Evolutionary conservation across 257 asterid genomes (phyloP), one percentile per base, ranked within the genome.

Genomic region (Salvia rosmarinus): DNA sequence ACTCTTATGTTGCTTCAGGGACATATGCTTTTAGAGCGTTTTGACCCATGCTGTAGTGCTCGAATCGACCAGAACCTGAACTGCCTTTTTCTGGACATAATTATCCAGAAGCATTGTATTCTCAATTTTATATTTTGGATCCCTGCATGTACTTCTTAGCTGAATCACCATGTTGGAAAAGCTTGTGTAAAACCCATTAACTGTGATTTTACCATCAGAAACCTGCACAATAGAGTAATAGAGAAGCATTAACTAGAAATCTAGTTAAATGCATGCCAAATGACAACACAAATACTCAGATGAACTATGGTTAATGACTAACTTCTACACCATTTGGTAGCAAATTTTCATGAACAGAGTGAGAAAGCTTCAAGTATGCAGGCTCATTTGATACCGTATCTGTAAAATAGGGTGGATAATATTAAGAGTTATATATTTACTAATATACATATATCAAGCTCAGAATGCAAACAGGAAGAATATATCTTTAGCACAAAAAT

Each of bases 91-190:
- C 25, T 43, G 83, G 64, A 91, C 91, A 83, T 42, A 80, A 84
- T 83, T 94, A 80, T 94, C 97, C 10, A 94, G 97, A 75, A 91
- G 97, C 52, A 94, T 89, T n/a, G 85, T 80, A 50, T 84, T 76
- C 79, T 91, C 97, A 47, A 86, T 79, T 85, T 86, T 76, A 86
- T 78, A 77, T 85, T 75, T 78, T 88, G 39, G 96, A 91, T 62
- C n/a, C 96, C 58, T 89, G 91, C 83, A 80, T 81, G 79, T 86
- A 91, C 79, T 91, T 91, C 72, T 85, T 81, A 66, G 92, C 94
- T 7, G 93, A 79, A 80, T 89, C 96, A 44, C 98, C 96, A 68
- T 77, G 86, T 81, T 88, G 96, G 75, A n/a, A 91, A 74, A 89
- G 91, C 68, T 91, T 87, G 6, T 89, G 91, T 84, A 91, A 80